Evolutionary conservation across 2,329 filamentous ascomycete species (phyloP), one percentile per base, ranked within the genome.

Genomic region (Sarocladiaceae sp.): DNA sequence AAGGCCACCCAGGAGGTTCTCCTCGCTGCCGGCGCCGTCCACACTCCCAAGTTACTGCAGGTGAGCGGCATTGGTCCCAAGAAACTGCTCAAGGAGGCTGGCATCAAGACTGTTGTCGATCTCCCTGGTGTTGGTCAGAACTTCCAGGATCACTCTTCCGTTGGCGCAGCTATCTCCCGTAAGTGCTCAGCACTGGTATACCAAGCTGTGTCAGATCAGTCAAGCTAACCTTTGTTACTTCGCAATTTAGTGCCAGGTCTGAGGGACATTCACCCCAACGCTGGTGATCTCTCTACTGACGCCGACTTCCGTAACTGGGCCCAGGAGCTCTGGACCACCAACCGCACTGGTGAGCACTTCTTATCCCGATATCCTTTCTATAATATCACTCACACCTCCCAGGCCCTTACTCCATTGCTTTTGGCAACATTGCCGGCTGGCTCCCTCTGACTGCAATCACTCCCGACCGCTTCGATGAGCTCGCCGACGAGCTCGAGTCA

Each of bases 1-100:
- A 78, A 71, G 49, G 87, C 87, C n/a, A 80, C 84, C 64, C 89
- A 87, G 74, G 83, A 88, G 63, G 85, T 90, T 55, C 82, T 91
- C 49, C 78, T 90, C 20, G 86, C 82, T 42, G 83, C 84, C 40
- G 87, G 87, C 31, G 89, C 87, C 3, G 72, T 90, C 12, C 87
- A 84, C 59, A 89, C 86, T 0, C 87, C 87, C 2, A 71, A 89
- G 28, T 86, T 91, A 58, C 82, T 91, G 8, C 86, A 91, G 71
- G 76, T 86, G 56, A 90, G 86, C 53, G 87, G 87, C 53, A 82
- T 91, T 53, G 74, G 53, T 47, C 80, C 86, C 35, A 76, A 84
- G 70, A 89, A 88, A 74, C 73, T 83, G 36, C 82, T 90, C 40
- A 80, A 78, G 54, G 78, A 77, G 51, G 84, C 74, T 35, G 86